Base-by-base conservation (phyloP, 2,329 filamentous ascomycete genomes). In the Escovopsis sp. region DNA sequence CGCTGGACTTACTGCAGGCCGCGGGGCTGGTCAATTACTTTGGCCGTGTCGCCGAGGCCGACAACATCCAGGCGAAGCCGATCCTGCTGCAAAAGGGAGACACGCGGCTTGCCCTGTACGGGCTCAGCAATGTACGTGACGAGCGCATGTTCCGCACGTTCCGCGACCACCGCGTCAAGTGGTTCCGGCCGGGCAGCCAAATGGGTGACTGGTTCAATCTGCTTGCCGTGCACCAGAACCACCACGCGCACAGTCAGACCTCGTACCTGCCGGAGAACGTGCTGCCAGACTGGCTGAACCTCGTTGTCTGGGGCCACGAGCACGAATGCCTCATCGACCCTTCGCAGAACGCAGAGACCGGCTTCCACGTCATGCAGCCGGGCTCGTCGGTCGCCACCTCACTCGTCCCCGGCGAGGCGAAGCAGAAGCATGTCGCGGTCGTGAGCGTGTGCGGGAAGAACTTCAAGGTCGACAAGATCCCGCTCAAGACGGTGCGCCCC, bases 381-480 rank as follows among this genome's bases (percentile, higher is more conserved):
- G 90, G 90, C 0, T 98, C 90, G 0, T 96, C 90, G 0, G 80
- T 98, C 1, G 90, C 88, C 1, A 98, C 90, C 2, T 96, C 90
- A 0, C 64, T 98, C 0, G 77, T 90, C 8, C 79, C 82, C 0
- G 87, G 87, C 19, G 90, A 98, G 58, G 83, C 90, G 1, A 84
- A 86, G 1, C 66, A 84, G 7, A 98, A 98, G 53, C 82, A 96
- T 38, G 83, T 96, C 6, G 78, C 86, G 1, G 79, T 98, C 15
- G 54, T 96, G 34, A 90, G 69, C 45, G 64, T 98, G 35, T 90
- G 77, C 0, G 88, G 87, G 8, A 82, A 76, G 39, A 72, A 87
- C 10, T 94, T 94, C 55, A 72, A 74, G 31, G 69, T 76, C 11
- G 79, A 94, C 42, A 79, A 84, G 34, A 77, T 94, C 34, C 76